Conservation (phyloP, 768 basidiomycete species). For the Boletus reticuloceps region DNA sequence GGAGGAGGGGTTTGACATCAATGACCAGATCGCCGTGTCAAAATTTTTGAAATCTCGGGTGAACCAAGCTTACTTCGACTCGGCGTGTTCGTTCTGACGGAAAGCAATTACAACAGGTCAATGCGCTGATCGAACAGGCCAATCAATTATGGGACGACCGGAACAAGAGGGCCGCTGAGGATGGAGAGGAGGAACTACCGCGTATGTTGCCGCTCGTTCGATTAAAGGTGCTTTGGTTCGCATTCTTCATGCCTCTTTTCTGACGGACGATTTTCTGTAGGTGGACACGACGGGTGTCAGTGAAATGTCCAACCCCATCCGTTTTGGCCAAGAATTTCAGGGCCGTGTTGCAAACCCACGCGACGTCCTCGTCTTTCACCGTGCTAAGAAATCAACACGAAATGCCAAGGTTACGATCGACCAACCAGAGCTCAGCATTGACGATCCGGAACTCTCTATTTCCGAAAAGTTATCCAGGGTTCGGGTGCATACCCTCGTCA, state of each 20-base stretch:
- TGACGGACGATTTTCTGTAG: slow-evolving; percentile 31
- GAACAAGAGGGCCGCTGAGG: slow-evolving; percentile 44
- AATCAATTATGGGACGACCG: slow-evolving; percentile 38
- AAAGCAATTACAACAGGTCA: slow-evolving; percentile 49
- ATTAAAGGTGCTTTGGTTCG: slow-evolving; percentile 56
- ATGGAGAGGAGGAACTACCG: slow-evolving; percentile 59
- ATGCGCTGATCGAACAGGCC: slow-evolving; percentile 74
- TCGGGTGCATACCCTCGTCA: slow-evolving; percentile 84
- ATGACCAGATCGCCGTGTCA: slow-evolving; percentile 78
- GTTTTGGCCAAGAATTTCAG: slow-evolving; percentile 94
- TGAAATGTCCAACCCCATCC: slow-evolving; percentile 92
- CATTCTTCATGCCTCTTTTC: not conserved
- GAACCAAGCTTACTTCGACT: slow-evolving; percentile 7
- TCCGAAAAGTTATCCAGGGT: slow-evolving; percentile 79
- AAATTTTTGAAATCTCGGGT: slow-evolving; percentile 79
- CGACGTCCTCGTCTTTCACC: slow-evolving; percentile 89
- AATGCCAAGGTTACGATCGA: slow-evolving; percentile 63
- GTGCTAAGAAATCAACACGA: slow-evolving; percentile 57
- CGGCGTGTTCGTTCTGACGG: not conserved
- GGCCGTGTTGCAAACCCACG: slow-evolving; percentile 91
- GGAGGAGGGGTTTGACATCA: slow-evolving; percentile 70
- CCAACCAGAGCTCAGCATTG: slow-evolving; percentile 77
- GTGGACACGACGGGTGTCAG: slow-evolving; percentile 90
- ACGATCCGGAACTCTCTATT: slow-evolving; percentile 63
- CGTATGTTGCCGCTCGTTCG: slow-evolving; percentile 86